Evolutionary conservation across 2,329 filamentous ascomycete species (phyloP), one percentile per base, ranked within the genome.

Genomic region (Lasiodiplodia citricola): DNA sequence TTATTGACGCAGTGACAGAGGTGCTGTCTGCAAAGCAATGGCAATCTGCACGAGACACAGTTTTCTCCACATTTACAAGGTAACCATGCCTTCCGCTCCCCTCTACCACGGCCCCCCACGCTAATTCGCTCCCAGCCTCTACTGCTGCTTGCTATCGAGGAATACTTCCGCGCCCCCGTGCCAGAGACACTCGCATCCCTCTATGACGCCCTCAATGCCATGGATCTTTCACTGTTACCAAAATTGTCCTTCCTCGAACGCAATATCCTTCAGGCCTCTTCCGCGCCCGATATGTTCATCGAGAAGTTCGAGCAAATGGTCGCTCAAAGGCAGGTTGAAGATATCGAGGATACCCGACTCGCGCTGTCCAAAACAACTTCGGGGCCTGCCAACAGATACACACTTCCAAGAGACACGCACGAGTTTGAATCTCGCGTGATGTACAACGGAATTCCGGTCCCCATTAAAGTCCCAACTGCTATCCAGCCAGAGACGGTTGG

Each of bases 1-100:
- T 44, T 21, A 25, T 51, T 68, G 31, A 67, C 38, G 14, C 41
- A 21, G 60, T n/a, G 57, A 35, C 70, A 90, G 96, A 86, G 96
- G 96, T 69, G 96, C 96, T 23, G 87, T 97, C 62, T 95, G 98
- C 69, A 98, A 98, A 79, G 93, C 96, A 52, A 99, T 99, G 96
- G 96, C 96, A 37, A 97, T 99, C 73, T 99, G 96, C 84, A 99
- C 96, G 8, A 87, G 96, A 54, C 96, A 99, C 83, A 94, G 96
- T 3, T 99, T 99, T 80, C 83, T 99, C 73, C 96, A 99, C 81
- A 99, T 99, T 72, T 99, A 99, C 84, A 99, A 99, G 87, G 92
- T 91, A 79, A 23, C 41, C 5, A 47, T 21, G 44, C 16, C 44
- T 28, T 31, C 35, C 38, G 51, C n/a, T 67, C 10, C 41, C 41